Conservation (phyloP, 805 yeast genomes). For the Saccharomyces kudriavzevii region DNA sequence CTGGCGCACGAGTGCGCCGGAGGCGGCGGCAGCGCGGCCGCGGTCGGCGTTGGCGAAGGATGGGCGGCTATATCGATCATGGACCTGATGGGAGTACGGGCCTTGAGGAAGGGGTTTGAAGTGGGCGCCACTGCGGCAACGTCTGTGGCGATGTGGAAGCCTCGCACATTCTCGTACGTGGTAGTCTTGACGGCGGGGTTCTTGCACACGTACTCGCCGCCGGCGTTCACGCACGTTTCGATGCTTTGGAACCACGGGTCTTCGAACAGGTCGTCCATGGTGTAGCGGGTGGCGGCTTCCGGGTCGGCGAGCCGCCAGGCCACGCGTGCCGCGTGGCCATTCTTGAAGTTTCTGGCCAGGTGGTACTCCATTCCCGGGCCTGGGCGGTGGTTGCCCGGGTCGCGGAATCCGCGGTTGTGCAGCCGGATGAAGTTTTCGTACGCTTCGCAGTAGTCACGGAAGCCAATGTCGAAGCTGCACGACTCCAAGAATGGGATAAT, state of each 20-base stretch:
- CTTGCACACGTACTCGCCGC: conserved; percentile 11
- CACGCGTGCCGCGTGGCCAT: conserved; percentile 54
- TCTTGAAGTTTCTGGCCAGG: conserved; percentile 54
- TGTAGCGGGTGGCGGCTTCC: conserved; percentile 43
- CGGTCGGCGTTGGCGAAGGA: not conserved
- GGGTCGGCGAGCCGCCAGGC: conserved; percentile 75
- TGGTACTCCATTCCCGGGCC: conserved; percentile 70
- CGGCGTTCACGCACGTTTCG: conserved; percentile 42
- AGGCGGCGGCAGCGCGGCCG: conserved; percentile 14
- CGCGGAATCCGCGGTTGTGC: conserved; percentile 42
- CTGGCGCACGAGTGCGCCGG: conserved; percentile 16
- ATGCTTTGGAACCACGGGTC: conserved; percentile 59
- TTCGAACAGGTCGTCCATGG: conserved; percentile 43
- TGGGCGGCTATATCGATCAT: conserved; percentile 3
- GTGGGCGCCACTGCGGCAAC: conserved; percentile 2
- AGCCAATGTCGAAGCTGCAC: conserved; percentile 38
- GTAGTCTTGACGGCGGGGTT: conserved; percentile 15
- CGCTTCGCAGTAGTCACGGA: conserved; percentile 46
- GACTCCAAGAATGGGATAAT: conserved; percentile 56
- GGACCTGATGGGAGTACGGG: not conserved
- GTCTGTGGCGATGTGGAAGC: not conserved
- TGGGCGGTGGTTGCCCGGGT: conserved; percentile 35
- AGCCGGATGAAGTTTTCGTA: conserved; percentile 34
- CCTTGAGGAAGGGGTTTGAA: conserved; percentile 6
- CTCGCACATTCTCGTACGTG: conserved; percentile 7